Conservation (phyloP, 2,329 filamentous ascomycete genomes). For the Microascus cirrosus region DNA sequence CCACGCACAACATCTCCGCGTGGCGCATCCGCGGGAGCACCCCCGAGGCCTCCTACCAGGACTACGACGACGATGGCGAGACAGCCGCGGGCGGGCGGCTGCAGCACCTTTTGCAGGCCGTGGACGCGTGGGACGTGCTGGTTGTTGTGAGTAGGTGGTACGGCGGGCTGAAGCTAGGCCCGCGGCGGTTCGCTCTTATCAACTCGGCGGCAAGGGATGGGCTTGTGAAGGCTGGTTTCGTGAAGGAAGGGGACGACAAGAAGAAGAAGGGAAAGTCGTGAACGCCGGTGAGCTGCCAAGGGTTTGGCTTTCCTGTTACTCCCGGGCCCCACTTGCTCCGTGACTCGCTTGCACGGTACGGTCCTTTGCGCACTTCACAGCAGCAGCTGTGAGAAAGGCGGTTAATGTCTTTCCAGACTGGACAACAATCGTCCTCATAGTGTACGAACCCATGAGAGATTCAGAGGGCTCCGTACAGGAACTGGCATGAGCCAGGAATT, state of each 20-base stretch:
- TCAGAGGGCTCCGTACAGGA: too few species aligned
- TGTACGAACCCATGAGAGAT: too few species aligned
- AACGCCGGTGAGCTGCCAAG: neutral
- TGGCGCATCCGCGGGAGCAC: conserved; percentile 65
- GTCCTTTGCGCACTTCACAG: too few species aligned
- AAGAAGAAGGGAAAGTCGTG: conserved; percentile 26
- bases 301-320: neutral
- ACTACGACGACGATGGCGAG: conserved; percentile 95
- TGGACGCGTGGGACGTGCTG: conserved; percentile 87
- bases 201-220: conserved; percentile 78
- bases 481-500: too few species aligned
- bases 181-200: conserved; percentile 82
- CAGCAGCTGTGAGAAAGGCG: too few species aligned
- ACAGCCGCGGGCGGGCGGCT: conserved; percentile 78
- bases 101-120: conserved; percentile 84
- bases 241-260: conserved; percentile 35
- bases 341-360: neutral
- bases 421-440: too few species aligned
- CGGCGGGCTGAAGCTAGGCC: conserved; percentile 79
- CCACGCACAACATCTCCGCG: conserved; percentile 91
- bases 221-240: conserved; percentile 65
- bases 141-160: conserved; percentile 95
- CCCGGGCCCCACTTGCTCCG: neutral
- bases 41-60: conserved; percentile 54
- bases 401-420: too few species aligned